phyloP scores from a whole-genome alignment of 257 asterid genomes.

The Avicennia marina region DNA sequence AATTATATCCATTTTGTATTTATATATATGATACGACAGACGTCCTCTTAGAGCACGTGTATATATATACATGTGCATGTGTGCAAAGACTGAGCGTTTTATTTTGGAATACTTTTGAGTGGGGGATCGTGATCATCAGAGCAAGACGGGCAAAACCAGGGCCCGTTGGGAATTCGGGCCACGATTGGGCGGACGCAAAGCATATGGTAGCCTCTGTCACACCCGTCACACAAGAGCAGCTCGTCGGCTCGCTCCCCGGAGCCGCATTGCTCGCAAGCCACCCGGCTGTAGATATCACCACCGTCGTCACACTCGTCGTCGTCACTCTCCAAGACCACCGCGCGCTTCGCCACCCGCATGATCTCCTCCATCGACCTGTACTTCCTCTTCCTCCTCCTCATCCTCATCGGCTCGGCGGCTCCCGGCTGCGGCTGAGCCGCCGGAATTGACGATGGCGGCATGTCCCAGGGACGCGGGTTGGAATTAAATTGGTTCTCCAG shows the following conservation, averaged over 20 bases:
- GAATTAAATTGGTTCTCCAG: slow-evolving; percentile 19
- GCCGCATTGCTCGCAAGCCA: slow-evolving; percentile 71
- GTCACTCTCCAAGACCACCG: slow-evolving; percentile 15
- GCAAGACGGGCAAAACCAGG: slow-evolving; percentile 75
- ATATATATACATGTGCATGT: slow-evolving; percentile 13
- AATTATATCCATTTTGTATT: not conserved
- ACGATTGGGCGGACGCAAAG: slow-evolving; percentile 66
- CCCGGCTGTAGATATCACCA: slow-evolving; percentile 23
- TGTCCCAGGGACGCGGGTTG: slow-evolving; percentile 5
- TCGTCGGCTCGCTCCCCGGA: slow-evolving; percentile 60
- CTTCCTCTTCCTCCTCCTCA: slow-evolving; percentile 17
- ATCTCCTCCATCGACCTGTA: slow-evolving; percentile 46
- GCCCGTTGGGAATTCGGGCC: slow-evolving; percentile 68
- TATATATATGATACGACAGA: not conserved
- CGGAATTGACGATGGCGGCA: slow-evolving; percentile 28
- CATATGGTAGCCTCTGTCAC: slow-evolving; percentile 73
- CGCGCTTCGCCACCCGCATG: slow-evolving; percentile 50
- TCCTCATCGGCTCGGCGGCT: slow-evolving; percentile 12
- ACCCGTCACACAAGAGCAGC: slow-evolving; percentile 67
- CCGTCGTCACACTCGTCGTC: slow-evolving; percentile 15
- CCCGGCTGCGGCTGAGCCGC: slow-evolving; percentile 27
- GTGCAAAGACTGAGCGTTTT: slow-evolving; percentile 14
- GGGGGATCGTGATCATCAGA: slow-evolving; percentile 38
- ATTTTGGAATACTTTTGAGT: slow-evolving; percentile 42
- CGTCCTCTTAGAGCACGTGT: not conserved